Evolutionary conservation across 306 rosid species (phyloP).

Genomic region (Lathyrus sativus): DNA sequence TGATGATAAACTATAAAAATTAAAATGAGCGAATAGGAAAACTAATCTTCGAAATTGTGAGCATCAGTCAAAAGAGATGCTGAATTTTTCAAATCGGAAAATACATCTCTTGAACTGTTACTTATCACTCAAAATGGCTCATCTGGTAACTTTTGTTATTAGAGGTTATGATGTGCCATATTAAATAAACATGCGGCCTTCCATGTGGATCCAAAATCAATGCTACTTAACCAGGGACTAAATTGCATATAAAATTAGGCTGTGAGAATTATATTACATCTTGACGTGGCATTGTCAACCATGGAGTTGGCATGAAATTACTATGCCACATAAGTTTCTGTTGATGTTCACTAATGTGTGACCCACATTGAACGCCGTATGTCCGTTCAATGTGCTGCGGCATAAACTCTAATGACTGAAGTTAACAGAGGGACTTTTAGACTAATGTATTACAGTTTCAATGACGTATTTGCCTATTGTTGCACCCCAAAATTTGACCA

Average conservation of each 20-base stretch:
- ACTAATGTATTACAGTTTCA: not conserved
- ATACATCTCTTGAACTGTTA: not conserved
- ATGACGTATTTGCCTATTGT: not conserved
- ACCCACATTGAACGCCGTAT: not conserved
- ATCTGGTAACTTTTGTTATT: not conserved
- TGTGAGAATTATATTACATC: not conserved
- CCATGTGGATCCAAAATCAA: not conserved
- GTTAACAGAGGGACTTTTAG: not conserved
- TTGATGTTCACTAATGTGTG: not conserved
- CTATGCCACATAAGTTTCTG: not conserved
- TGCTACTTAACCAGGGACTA: not conserved
- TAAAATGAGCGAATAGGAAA: not conserved
- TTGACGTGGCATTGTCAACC: not conserved
- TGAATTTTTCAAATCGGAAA: not conserved
- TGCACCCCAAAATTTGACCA: no score
- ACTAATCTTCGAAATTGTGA: not conserved
- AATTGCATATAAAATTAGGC: not conserved
- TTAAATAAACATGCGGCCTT: not conserved
- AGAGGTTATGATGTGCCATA: not conserved
- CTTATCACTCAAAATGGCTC: not conserved
- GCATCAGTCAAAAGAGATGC: not conserved
- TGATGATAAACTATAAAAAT: not conserved
- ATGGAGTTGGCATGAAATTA: not conserved
- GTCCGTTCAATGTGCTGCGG: not conserved
- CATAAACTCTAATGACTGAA: not conserved